Conservation (phyloP, 192 early-diverging fungal species). For the Coemansia sp. region DNA sequence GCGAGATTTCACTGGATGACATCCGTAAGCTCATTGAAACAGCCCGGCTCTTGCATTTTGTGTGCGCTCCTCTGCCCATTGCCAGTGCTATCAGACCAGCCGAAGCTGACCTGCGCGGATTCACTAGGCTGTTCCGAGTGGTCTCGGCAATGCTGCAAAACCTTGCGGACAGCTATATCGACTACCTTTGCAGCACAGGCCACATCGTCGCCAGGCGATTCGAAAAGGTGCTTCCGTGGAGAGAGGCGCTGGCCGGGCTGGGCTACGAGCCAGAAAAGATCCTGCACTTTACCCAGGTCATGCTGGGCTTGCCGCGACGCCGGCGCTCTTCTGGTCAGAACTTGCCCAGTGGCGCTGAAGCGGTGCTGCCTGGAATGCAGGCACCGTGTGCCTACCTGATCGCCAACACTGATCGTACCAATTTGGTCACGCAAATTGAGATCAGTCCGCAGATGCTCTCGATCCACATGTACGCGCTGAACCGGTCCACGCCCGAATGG, state of each 20-base stretch:
- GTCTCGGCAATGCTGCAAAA: conserved; percentile 57
- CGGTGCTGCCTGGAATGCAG: conserved; percentile 41
- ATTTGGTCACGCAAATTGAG: conserved; percentile 53
- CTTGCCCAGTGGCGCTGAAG: not conserved
- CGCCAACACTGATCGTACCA: conserved; percentile 53
- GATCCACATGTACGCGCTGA: conserved; percentile 54
- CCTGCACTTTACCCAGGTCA: conserved; percentile 21
- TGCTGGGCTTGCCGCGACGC: conserved; percentile 22
- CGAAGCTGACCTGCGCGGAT: conserved; percentile 34
- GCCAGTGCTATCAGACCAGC: conserved; percentile 38
- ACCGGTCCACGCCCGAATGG: conserved; percentile 54
- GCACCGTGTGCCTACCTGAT: conserved; percentile 51
- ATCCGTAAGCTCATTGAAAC: conserved; percentile 53
- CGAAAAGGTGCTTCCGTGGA: conserved; percentile 42
- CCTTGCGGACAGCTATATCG: conserved; percentile 54
- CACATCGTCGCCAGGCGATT: conserved; percentile 47
- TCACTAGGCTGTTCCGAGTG: conserved; percentile 39
- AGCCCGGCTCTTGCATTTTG: conserved; percentile 54
- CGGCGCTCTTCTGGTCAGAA: conserved; percentile 12
- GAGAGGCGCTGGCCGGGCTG: conserved; percentile 32
- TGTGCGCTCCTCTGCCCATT: conserved; percentile 52
- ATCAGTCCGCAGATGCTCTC: conserved; percentile 48
- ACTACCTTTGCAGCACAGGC: conserved; percentile 55
- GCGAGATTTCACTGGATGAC: conserved; percentile 43
- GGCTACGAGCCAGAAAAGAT: conserved; percentile 40